A percentile compares a stretch with the other conserved stretches of the same genome.
These are phyloP conservation scores for Cladosporium oxysporum DNA, from an alignment of 2,329 filamentous ascomycete genomes.

Conservation along the genomic window DNA sequence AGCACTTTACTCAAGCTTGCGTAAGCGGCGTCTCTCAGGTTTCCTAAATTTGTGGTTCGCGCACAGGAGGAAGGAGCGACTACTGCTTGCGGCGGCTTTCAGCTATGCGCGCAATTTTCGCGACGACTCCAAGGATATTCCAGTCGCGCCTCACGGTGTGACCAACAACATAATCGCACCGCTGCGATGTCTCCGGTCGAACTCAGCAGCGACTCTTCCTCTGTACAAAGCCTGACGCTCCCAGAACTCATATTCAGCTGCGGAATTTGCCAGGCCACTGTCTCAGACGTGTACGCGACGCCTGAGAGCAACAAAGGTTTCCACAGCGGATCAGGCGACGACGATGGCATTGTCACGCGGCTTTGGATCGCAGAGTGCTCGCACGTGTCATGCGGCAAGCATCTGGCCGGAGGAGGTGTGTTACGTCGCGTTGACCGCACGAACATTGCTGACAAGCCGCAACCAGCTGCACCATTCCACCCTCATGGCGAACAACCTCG, in stretches of 20 bases:
- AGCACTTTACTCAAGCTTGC: background rate
- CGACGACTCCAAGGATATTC: background rate
- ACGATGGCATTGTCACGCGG: conserved; percentile 44
- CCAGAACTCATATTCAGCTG: conserved; percentile 52
- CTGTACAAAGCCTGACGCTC: conserved; percentile 22
- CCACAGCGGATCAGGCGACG: conserved; percentile 29
- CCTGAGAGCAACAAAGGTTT: conserved; percentile 41
- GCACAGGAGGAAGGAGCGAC: conserved; percentile 14
- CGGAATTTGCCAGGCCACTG: conserved; percentile 47
- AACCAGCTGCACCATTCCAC: conserved; percentile 50
- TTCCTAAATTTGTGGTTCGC: background rate
- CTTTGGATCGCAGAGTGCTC: conserved; percentile 52
- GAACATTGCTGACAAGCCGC: background rate
- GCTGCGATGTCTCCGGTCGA: conserved; percentile 9
- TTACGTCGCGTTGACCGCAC: conserved; percentile 1
- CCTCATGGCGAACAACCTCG: conserved; percentile 42
- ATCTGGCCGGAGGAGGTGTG: conserved; percentile 52
- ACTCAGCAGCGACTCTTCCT: conserved; percentile 4
- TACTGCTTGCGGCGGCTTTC: conserved; percentile 10
- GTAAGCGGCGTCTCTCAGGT: background rate
- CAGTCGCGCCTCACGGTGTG: background rate
- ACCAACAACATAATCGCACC: conserved; percentile 23
- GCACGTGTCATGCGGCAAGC: conserved; percentile 52
- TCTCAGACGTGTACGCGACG: conserved; percentile 49
- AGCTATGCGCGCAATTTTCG: background rate